phyloP scores from a whole-genome alignment of 495 filamentous ascomycete genomes.

The Emericellopsis terricola region DNA sequence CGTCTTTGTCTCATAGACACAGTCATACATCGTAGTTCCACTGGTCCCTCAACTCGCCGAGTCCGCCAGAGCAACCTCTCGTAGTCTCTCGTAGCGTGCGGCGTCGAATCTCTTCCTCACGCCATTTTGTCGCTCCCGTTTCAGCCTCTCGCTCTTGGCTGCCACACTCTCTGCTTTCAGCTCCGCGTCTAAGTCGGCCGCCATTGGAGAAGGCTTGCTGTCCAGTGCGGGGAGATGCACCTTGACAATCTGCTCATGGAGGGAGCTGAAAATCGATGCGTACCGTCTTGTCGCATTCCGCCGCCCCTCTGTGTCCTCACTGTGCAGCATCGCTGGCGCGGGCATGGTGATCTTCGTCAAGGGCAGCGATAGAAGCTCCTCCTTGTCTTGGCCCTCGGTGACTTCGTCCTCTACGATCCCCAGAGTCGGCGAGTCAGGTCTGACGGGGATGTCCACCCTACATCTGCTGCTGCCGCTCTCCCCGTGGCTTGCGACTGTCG shows the following conservation, averaged over 20 bases:
- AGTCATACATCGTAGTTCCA: too few species aligned
- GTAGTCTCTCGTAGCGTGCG: constrained; percentile 26
- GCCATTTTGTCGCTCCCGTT: constrained; percentile 25
- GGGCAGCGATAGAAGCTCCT: constrained; percentile 3
- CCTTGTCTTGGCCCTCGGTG: constrained; percentile 3
- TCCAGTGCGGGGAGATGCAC: constrained; percentile 12
- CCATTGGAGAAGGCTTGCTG: constrained; percentile 3
- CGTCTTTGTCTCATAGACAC: too few species aligned
- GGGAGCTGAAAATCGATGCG: constrained; percentile 18
- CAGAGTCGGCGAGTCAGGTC: constrained; percentile 25
- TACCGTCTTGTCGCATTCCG: constrained; percentile 10
- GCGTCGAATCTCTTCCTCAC: constrained; percentile 30
- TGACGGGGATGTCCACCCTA: too few species aligned
- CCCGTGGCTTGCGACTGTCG: constrained; percentile 18
- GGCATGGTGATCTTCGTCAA: neutral
- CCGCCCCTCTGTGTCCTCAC: neutral
- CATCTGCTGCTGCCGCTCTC: neutral
- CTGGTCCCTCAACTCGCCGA: constrained; percentile 4
- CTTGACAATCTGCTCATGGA: constrained; percentile 19
- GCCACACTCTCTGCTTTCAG: constrained; percentile 12
- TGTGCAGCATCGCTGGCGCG: too few species aligned
- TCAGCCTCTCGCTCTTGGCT: constrained; percentile 26
- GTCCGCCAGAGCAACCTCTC: constrained; percentile 26
- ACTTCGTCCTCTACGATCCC: constrained; percentile 18
- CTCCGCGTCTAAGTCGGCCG: constrained; percentile 14